Percentiles rank a stretch among this genome's conserved stretches.
phyloP scores from a whole-genome alignment of 148 eudicot genomes.

The Rhododendron ferrugineum region DNA sequence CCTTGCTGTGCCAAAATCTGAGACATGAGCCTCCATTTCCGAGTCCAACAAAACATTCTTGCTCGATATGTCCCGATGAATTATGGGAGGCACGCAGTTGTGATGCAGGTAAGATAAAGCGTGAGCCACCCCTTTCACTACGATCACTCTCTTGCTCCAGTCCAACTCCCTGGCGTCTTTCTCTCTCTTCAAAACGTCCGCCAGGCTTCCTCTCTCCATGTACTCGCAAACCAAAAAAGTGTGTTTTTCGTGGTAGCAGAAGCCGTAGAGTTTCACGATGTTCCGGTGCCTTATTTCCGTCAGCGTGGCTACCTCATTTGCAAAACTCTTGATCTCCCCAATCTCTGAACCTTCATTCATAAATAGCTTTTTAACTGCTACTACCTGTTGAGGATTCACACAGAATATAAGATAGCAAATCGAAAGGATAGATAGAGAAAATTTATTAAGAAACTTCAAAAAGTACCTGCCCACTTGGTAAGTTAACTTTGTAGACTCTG shows the following conservation, averaged over 20 bases:
- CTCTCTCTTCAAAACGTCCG: not conserved
- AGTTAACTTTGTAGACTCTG: constrained; percentile 25
- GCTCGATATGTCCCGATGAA: constrained; percentile 11
- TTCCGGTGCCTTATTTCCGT: constrained; percentile 7
- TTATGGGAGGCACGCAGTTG: constrained; percentile 1
- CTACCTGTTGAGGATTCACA: not conserved
- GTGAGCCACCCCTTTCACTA: not conserved
- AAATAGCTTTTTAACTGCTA: constrained; percentile 22
- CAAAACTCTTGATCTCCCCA: not conserved
- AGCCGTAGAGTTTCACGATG: constrained; percentile 10
- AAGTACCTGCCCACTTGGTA: constrained; percentile 18
- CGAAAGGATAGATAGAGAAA: too few species aligned
- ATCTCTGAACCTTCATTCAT: not conserved
- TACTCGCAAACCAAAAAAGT: constrained; percentile 6
- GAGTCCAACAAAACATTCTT: constrained; percentile 1
- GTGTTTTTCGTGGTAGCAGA: not conserved
- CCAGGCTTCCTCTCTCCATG: constrained; percentile 12
- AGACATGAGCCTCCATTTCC: constrained; percentile 6
- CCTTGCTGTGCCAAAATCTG: constrained; percentile 11
- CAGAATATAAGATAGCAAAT: not conserved
- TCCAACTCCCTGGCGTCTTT: constrained; percentile 6
- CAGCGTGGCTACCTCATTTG: constrained; percentile 12
- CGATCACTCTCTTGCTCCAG: constrained; percentile 6
- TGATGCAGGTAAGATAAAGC: constrained; percentile 12
- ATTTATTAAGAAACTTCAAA: too few species aligned